Conservation (phyloP, 2,329 filamentous ascomycete genomes). For the Grosmannia huntii region DNA sequence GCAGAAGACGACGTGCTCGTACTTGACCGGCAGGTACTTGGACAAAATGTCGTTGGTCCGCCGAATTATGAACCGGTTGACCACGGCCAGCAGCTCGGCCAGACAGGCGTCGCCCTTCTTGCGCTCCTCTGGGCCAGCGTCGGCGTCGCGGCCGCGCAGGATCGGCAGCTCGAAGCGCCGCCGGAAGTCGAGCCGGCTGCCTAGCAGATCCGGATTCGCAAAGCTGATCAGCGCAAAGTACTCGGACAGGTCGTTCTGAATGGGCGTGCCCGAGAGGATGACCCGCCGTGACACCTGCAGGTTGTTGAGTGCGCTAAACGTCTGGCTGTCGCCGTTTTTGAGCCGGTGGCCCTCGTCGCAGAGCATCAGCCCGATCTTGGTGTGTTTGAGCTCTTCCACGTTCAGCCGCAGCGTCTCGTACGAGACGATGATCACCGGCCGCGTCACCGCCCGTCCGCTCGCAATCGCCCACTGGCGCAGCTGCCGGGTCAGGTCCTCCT, state of each 20-base stretch:
- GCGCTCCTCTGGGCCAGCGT: slow-evolving; percentile 70
- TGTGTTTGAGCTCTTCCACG: slow-evolving; percentile 77
- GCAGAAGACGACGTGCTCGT: slow-evolving; percentile 98
- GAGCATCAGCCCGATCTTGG: slow-evolving; percentile 80
- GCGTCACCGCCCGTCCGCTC: slow-evolving; percentile 74
- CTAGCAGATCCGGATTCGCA: slow-evolving; percentile 84
- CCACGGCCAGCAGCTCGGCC: slow-evolving; percentile 64
- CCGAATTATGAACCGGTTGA: slow-evolving; percentile 98
- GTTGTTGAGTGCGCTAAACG: slow-evolving; percentile 80
- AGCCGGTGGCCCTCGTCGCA: slow-evolving; percentile 94
- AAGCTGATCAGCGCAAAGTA: slow-evolving; percentile 96
- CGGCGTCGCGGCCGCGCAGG: slow-evolving; percentile 78
- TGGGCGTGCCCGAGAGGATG: slow-evolving; percentile 91
- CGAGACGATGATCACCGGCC: slow-evolving; percentile 92
- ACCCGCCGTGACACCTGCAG: slow-evolving; percentile 85
- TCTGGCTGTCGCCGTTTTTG: slow-evolving; percentile 94
- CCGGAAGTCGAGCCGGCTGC: slow-evolving; percentile 79
- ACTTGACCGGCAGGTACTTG: slow-evolving; percentile 95
- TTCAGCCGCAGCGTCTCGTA: slow-evolving; percentile 93
- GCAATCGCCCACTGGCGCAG: slow-evolving; percentile 91
- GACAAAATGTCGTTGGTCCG: slow-evolving; percentile 96
- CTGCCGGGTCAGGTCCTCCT: slow-evolving; percentile 82
- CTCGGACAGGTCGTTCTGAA: slow-evolving; percentile 96
- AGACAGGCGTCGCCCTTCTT: slow-evolving; percentile 75
- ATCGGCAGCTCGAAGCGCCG: slow-evolving; percentile 93